These are phyloP conservation scores for Clarireedia hainanense DNA, from an alignment of 2,329 filamentous ascomycete genomes.

Conservation along the genomic window DNA sequence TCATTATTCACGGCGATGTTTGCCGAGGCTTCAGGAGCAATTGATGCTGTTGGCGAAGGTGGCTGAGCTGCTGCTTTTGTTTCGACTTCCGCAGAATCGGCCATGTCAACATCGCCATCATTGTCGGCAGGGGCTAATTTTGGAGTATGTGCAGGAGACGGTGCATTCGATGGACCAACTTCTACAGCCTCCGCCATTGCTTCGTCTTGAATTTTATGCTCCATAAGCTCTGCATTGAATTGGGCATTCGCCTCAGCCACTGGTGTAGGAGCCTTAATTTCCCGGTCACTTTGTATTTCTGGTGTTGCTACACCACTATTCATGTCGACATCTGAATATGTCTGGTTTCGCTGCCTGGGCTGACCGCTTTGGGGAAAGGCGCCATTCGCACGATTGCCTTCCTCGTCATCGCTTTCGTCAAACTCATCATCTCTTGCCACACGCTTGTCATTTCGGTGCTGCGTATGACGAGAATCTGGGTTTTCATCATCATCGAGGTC, in stretches of 20 bases:
- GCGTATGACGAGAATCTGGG: slow-evolving; percentile 73
- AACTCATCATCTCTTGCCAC: slow-evolving; percentile 72
- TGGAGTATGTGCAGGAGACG: slow-evolving; percentile 24
- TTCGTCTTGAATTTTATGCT: slow-evolving; percentile 23
- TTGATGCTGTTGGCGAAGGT: slow-evolving; percentile 3
- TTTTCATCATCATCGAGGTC: slow-evolving; percentile 78
- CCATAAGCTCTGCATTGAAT: slow-evolving; percentile 25
- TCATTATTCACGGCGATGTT: background rate
- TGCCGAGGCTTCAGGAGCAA: background rate
- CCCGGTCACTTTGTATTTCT: slow-evolving; percentile 19
- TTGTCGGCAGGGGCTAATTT: slow-evolving; percentile 21
- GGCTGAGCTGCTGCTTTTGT: slow-evolving; percentile 1
- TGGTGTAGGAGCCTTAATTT: slow-evolving; percentile 20
- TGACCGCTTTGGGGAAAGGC: slow-evolving; percentile 42
- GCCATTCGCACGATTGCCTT: slow-evolving; percentile 66
- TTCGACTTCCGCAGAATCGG: slow-evolving; percentile 12
- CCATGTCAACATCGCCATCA: slow-evolving; percentile 30
- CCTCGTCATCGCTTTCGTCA: slow-evolving; percentile 85
- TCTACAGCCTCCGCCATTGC: slow-evolving; percentile 13
- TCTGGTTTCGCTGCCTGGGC: slow-evolving; percentile 49
- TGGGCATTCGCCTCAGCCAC: slow-evolving; percentile 28
- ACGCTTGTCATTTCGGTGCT: slow-evolving; percentile 74
- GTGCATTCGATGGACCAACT: slow-evolving; percentile 24
- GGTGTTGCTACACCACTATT: slow-evolving; percentile 42
- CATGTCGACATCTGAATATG: slow-evolving; percentile 42